phyloP scores from a whole-genome alignment of 176 grass and related monocot genomes.

The Puccinellia tenuiflora region DNA sequence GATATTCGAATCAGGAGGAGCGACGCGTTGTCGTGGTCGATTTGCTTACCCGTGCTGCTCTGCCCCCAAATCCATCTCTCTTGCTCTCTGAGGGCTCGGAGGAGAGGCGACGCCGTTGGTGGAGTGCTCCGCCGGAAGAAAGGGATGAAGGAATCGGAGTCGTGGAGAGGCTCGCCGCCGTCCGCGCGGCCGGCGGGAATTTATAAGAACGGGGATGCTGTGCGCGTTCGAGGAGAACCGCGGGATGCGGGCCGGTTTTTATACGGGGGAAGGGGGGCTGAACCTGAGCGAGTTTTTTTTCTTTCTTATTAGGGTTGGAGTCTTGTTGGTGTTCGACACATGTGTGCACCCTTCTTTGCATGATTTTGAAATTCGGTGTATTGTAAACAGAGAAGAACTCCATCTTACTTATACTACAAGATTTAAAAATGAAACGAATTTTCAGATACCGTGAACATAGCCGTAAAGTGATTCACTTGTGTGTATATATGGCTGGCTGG shows the following conservation, averaged over 20 bases:
- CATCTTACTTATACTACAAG: background rate
- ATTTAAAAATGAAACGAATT: background rate
- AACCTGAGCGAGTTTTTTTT: background rate
- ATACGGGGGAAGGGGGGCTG: background rate
- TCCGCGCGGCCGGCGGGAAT: background rate
- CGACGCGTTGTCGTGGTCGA: too few species aligned
- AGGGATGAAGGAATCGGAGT: background rate
- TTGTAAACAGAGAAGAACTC: background rate
- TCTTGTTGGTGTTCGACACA: background rate
- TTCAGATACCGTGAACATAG: background rate
- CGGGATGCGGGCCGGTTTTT: background rate
- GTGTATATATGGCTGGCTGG: too few species aligned
- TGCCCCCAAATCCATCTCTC: conserved; percentile 24
- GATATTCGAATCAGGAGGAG: background rate
- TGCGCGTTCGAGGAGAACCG: background rate
- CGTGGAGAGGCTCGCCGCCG: background rate
- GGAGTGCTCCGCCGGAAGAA: background rate
- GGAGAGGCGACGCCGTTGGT: background rate
- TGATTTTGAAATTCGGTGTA: background rate
- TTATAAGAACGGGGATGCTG: background rate
- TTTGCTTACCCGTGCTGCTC: conserved; percentile 45
- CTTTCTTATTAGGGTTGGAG: background rate
- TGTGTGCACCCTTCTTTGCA: background rate
- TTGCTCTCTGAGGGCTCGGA: background rate
- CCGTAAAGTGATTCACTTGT: background rate